These are phyloP conservation scores for Penicillium sp. DNA, from an alignment of 2,329 filamentous ascomycete genomes.

Conservation along the genomic window DNA sequence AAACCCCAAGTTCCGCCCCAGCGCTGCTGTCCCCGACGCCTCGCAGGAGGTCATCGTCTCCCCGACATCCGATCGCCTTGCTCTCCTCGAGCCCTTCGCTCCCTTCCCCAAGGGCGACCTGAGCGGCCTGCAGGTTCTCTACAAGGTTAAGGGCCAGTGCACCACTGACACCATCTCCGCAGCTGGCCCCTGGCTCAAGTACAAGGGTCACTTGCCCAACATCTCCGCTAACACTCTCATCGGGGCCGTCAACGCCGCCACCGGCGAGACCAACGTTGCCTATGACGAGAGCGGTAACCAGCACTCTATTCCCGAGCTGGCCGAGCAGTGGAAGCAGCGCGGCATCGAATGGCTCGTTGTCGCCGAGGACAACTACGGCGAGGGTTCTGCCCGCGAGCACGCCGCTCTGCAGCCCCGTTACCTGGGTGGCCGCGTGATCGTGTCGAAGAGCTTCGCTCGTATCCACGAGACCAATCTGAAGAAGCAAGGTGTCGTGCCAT, in stretches of 20 bases:
- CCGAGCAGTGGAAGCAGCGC: constrained; percentile 76
- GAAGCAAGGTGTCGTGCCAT: constrained; percentile 94
- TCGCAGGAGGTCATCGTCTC: constrained; percentile 74
- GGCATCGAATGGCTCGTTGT: constrained; percentile 87
- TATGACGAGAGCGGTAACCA: constrained; percentile 79
- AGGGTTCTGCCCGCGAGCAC: constrained; percentile 86
- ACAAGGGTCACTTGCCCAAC: constrained; percentile 98
- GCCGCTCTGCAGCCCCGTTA: constrained; percentile 89
- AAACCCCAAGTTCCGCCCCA: constrained; percentile 72
- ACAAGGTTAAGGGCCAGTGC: constrained; percentile 97
- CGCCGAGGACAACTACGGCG: constrained; percentile 96
- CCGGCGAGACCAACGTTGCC: constrained; percentile 87
- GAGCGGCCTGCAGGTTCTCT: constrained; percentile 77
- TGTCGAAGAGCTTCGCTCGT: constrained; percentile 80
- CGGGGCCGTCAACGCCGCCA: constrained; percentile 89
- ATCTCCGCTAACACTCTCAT: constrained; percentile 97
- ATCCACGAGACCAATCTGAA: constrained; percentile 97
- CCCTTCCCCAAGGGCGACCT: constrained; percentile 80
- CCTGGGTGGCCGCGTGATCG: constrained; percentile 78
- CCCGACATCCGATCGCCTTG: constrained; percentile 86
- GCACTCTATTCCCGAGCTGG: constrained; percentile 63
- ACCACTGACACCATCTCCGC: constrained; percentile 97
- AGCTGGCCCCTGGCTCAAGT: constrained; percentile 95
- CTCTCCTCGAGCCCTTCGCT: constrained; percentile 85
- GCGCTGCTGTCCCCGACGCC: constrained; percentile 71